Conservation (phyloP, 2,329 filamentous ascomycete genomes). For the Monosporascus sp. region DNA sequence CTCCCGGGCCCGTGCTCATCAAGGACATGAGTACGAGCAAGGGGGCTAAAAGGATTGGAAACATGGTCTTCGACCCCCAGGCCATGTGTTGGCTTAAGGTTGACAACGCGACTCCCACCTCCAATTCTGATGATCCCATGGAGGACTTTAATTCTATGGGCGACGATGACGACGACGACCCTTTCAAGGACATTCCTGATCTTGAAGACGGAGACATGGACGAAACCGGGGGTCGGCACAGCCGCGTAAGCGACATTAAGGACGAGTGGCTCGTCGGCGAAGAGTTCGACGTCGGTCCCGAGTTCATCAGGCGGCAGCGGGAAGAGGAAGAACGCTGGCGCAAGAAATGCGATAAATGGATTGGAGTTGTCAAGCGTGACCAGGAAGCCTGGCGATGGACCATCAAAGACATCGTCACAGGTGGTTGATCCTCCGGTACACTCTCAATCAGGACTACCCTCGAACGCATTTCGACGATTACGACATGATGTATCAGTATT, state of each 20-base stretch:
- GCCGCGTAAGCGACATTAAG: slow-evolving; percentile 55
- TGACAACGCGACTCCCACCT: slow-evolving; percentile 40
- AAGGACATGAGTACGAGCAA: slow-evolving; percentile 81
- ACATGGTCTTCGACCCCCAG: slow-evolving; percentile 96
- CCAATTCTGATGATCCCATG: slow-evolving; percentile 49
- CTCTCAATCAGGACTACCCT: not conserved
- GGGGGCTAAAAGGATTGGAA: slow-evolving; percentile 89
- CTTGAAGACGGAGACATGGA: slow-evolving; percentile 64
- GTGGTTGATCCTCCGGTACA: slow-evolving; percentile 6
- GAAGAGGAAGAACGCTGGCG: slow-evolving; percentile 92
- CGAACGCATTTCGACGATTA: not conserved
- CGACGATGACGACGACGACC: slow-evolving; percentile 78
- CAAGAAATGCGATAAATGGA: slow-evolving; percentile 82
- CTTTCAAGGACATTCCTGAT: slow-evolving; percentile 92
- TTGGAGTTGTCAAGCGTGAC: slow-evolving; percentile 52
- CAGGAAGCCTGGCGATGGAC: slow-evolving; percentile 72
- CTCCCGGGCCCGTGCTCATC: slow-evolving; percentile 73
- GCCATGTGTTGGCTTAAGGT: slow-evolving; percentile 98
- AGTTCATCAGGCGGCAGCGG: slow-evolving; percentile 82
- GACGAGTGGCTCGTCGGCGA: slow-evolving; percentile 87
- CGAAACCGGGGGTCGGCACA: slow-evolving; percentile 40
- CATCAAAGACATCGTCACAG: slow-evolving; percentile 54
- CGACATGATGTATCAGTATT: not conserved
- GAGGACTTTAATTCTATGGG: slow-evolving; percentile 66
- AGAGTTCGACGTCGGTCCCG: slow-evolving; percentile 94